Conservation (phyloP, 805 yeast genomes). For the Wickerhamiella alocasiicola region DNA sequence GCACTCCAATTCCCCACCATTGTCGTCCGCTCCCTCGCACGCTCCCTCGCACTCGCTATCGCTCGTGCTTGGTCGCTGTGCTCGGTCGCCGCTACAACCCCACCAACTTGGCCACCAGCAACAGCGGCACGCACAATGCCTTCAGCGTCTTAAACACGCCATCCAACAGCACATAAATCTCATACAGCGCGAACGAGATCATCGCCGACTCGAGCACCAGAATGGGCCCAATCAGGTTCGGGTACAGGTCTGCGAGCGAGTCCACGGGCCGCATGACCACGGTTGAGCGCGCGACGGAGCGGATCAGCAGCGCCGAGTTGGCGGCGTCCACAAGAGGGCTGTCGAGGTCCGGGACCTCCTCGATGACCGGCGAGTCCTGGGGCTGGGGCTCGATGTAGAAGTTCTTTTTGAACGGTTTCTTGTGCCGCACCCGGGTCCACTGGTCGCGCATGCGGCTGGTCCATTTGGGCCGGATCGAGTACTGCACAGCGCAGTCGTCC, state of each 20-base stretch:
- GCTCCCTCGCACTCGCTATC: too few relatives aligned
- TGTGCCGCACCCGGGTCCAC: background rate
- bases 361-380: background rate
- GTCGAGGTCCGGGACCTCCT: background rate
- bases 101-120: conserved; percentile 20
- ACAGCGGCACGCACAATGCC: conserved; percentile 23
- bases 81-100: too few relatives aligned
- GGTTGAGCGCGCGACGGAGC: conserved; percentile 18
- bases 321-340: background rate
- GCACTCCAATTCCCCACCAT: too few relatives aligned
- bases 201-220: conserved; percentile 21
- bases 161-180: conserved; percentile 22
- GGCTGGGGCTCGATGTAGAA: background rate
- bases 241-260: conserved; percentile 21
- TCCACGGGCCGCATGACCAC: conserved; percentile 23
- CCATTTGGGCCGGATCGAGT: conserved; percentile 1
- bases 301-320: conserved; percentile 1
- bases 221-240: conserved; percentile 18
- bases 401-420: background rate
- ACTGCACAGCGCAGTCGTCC: background rate
- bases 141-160: conserved; percentile 21
- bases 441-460: conserved; percentile 4
- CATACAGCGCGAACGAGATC: conserved; percentile 24
- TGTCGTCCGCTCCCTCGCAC: too few relatives aligned
- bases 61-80: too few relatives aligned